Evolutionary conservation across 805 yeast species (phyloP), one percentile per base, ranked within the genome.

Genomic region (Maudiozyma pseudohumilis): DNA sequence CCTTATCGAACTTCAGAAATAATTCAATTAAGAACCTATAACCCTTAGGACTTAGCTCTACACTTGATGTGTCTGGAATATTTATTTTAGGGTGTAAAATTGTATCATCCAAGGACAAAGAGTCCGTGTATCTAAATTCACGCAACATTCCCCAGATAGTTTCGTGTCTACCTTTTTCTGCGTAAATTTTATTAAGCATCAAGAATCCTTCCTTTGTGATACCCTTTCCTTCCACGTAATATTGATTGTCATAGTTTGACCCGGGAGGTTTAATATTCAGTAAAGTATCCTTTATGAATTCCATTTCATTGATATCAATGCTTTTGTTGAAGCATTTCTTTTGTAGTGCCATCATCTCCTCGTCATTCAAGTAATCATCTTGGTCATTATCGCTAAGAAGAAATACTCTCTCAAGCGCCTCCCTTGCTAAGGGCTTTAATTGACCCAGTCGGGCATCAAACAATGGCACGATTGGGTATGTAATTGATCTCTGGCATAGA

Each of bases 81-180:
- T 82, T 94, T 16, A 88, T 50, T 36, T 71, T 70, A 0, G 98
- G 98, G 45, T 71, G 75, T n/a, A 92, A 59, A 34, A 86, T 76
- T 40, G 75, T 74, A 44, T 86, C 95, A 46, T 77, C 78, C 21
- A 92, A 67, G 0, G 96, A 85, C 5, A 92, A 64, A 0, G 96
- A 87, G 52, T 92, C 92, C 0, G 97, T 89, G 52, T 92, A 92
- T 52, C 85, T 83, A 57, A 84, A 92, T 0, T 87, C 72, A 36
- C 99, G 60, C 19, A 92, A 56, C 16, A 92, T 85, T 0, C 95
- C 95, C 99, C 99, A 92, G 0, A 86, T 80, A 0, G 97, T 92
- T 55, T 92, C 99, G 56, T 92, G 97, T 23, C 97, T 66, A 0
- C 98, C 99, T 26, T 75, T 74, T 47, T 86, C 94, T 1, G 94